Base-by-base conservation (phyloP, 1,139 yeast genomes). In the Sugiyamaella novakii region DNA sequence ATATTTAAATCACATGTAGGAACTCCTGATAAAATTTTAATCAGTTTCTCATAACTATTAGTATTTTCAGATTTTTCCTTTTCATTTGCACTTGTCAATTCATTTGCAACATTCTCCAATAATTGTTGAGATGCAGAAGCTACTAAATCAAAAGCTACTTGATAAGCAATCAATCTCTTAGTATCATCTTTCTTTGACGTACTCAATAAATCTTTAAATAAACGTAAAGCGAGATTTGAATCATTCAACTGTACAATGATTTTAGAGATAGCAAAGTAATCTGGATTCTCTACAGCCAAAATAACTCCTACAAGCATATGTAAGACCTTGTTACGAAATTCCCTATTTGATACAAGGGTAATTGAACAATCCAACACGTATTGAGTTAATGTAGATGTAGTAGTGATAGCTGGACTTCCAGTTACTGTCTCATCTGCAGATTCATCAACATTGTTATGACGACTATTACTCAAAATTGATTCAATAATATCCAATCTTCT, bases 1-100 rank as follows among this genome's bases (percentile, higher is more conserved):
- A 88, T 83, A 65, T 88, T 91, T 65, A 84, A 81, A 68, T 94
- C 98, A 71, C 96, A 87, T 17, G 97, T 85, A 58, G 98, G 98
- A 42, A 89, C 83, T 50, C 98, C 99, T 7, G 94, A 80, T 47
- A 94, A 77, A 49, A 94, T 87, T 59, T 78, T 79, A 53, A 83
- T 75, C 50, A 87, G 70, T 62, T 79, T 81, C 29, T 59, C 57
- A 49, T 65, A 64, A 46, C 55, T 60, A 25, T 18, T 25, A 10
- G 40, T 10, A 3, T 19, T 33, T 5, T 14, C 24, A 6, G 35
- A n/a, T 63, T 41, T 73, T 62, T 50, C 62, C 62, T 35, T 28
- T 62, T 58, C 40, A 24, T 8, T 17, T 70, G 69, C 29, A 12
- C 38, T 30, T 43, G 76, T 69, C 51, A 84, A 72, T 12, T 63